A percentile compares a stretch with the other conserved stretches of the same genome.
These are phyloP conservation scores for Stephanodiscus minutulus DNA, from an alignment of 108 stramenopile genomes.

Conservation along the genomic window DNA sequence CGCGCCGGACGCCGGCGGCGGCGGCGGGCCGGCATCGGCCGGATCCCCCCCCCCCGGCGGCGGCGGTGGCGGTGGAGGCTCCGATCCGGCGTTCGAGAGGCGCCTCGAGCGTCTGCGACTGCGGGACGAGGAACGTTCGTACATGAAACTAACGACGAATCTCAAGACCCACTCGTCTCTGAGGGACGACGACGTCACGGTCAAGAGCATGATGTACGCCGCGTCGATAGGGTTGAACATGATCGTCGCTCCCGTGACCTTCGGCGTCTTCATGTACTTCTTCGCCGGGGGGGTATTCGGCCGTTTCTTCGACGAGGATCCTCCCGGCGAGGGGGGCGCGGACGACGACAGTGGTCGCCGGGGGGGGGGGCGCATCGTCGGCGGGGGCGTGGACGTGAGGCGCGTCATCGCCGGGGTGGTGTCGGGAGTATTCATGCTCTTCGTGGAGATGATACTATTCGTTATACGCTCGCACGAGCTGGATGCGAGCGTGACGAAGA, in stretches of 20 bases:
- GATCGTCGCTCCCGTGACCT: conserved; percentile 84
- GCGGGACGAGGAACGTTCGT: conserved; percentile 66
- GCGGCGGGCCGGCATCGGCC: no score
- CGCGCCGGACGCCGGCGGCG: neutral
- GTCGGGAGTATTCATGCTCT: conserved; percentile 75
- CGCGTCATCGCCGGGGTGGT: conserved; percentile 78
- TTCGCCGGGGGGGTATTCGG: conserved; percentile 69
- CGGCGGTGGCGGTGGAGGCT: no score
- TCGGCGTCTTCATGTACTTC: conserved; percentile 86
- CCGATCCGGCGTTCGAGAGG: conserved; percentile 35
- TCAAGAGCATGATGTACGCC: conserved; percentile 83
- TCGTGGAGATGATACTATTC: conserved; percentile 89
- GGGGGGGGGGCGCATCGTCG: neutral
- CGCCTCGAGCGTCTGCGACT: conserved; percentile 65
- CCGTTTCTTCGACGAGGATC: conserved; percentile 41
- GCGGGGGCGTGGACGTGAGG: conserved; percentile 53
- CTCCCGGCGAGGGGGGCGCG: neutral
- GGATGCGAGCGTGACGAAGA: conserved; percentile 63
- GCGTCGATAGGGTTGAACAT: conserved; percentile 84
- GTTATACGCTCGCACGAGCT: conserved; percentile 86
- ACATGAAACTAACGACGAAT: conserved; percentile 62
- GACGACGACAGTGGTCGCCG: neutral
- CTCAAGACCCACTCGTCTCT: conserved; percentile 28
- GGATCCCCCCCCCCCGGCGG: no score
- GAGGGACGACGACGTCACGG: conserved; percentile 67